These are phyloP conservation scores for Leucogyrophana mollusca DNA, from an alignment of 768 basidiomycete genomes.

Conservation along the genomic window DNA sequence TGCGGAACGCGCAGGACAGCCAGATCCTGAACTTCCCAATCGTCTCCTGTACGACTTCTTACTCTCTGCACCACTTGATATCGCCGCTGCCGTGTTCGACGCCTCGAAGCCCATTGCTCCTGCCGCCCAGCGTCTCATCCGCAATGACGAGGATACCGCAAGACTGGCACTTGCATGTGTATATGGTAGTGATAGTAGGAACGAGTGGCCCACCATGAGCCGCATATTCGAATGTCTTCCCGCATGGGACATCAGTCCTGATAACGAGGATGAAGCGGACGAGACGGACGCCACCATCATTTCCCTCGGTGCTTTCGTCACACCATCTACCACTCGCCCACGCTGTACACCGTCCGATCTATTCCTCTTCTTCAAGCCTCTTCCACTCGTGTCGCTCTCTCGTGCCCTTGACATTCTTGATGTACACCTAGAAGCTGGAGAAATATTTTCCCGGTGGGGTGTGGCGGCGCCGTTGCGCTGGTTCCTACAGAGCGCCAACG, in stretches of 20 bases:
- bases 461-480: conserved; percentile 83
- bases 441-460: conserved; percentile 87
- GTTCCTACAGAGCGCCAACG: conserved; percentile 77
- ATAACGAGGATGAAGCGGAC: conserved; percentile 65
- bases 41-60: conserved; percentile 73
- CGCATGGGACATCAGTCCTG: conserved; percentile 69
- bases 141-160: conserved; percentile 80
- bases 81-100: conserved; percentile 78
- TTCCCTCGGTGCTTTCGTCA: conserved; percentile 77
- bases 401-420: conserved; percentile 88
- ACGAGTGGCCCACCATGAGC: conserved; percentile 84
- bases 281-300: conserved; percentile 79
- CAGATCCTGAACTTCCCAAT: conserved; percentile 64
- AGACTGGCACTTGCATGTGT: conserved; percentile 84
- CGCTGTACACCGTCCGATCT: conserved; percentile 66
- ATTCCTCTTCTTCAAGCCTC: conserved; percentile 77
- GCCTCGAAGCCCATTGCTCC: conserved; percentile 89
- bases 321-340: conserved; percentile 64
- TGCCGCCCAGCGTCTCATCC: conserved; percentile 66
- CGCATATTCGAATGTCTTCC: conserved; percentile 95
- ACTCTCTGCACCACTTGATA: conserved; percentile 62
- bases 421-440: conserved; percentile 91
- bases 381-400: conserved; percentile 73
- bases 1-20: conserved; percentile 73
- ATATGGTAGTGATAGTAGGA: conserved; percentile 74